A percentile compares a stretch with the other conserved stretches of the same genome.
Conservation (phyloP, 2,329 filamentous ascomycete species). For the Talaromyces piceae region DNA sequence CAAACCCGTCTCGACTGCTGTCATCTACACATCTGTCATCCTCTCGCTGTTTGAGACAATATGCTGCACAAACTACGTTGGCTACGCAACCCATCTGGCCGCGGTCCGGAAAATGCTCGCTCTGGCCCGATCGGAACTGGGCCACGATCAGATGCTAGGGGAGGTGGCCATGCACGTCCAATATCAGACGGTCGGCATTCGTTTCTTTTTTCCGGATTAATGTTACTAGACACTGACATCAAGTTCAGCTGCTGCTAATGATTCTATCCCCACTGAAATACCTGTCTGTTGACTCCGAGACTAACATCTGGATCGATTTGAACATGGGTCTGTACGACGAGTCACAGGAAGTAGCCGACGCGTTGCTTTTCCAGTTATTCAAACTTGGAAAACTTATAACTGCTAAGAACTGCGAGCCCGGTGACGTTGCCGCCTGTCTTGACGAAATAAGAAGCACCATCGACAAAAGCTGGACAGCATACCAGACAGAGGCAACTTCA, state of each 20-base stretch:
- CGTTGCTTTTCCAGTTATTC: constrained; percentile 1
- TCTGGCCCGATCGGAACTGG: neutral
- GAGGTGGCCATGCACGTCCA: neutral
- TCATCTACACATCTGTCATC: constrained; percentile 1
- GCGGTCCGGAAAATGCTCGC: constrained; percentile 3
- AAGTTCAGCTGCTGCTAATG: neutral
- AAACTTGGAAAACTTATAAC: neutral
- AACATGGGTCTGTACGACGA: neutral
- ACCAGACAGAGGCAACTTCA: neutral
- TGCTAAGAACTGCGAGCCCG: neutral
- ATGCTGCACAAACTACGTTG: neutral
- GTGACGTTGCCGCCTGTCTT: neutral
- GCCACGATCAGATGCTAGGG: neutral
- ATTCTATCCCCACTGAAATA: constrained; percentile 1
- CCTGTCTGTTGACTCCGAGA: neutral
- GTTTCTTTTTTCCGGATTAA: neutral
- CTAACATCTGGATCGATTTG: constrained; percentile 1
- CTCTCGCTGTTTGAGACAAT: constrained; percentile 1
- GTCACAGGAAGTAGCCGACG: neutral
- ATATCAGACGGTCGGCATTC: neutral
- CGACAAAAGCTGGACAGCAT: neutral
- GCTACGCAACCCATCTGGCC: constrained; percentile 1
- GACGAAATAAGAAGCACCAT: neutral
- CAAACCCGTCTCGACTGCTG: neutral
- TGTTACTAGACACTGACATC: neutral